Percentiles rank a stretch among this genome's conserved stretches.
These are phyloP conservation scores for Podaxis sp. DNA, from an alignment of 768 basidiomycete genomes.

Conservation along the genomic window DNA sequence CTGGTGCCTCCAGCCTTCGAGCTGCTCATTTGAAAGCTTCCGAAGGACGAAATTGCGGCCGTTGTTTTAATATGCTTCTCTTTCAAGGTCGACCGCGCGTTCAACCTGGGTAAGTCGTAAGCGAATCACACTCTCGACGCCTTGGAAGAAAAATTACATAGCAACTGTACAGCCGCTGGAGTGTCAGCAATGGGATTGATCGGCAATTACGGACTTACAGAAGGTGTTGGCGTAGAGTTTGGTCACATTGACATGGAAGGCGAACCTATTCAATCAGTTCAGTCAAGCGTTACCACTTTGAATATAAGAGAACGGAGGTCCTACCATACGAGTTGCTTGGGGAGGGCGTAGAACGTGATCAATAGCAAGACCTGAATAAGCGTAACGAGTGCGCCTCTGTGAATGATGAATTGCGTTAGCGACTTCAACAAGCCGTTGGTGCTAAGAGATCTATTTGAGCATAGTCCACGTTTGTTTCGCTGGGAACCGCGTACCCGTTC, in stretches of 20 bases:
- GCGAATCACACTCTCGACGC: not conserved
- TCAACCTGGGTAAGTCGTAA: conserved; percentile 11
- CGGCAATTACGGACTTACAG: conserved; percentile 33
- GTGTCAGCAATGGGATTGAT: not conserved
- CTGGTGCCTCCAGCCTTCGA: not conserved
- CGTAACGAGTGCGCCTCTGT: conserved; percentile 45
- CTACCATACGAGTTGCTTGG: conserved; percentile 39
- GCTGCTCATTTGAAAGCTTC: not conserved
- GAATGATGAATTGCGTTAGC: conserved; percentile 39
- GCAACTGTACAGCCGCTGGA: conserved; percentile 26
- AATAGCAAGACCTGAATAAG: conserved; percentile 40
- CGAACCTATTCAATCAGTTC: conserved; percentile 33
- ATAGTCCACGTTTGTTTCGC: not conserved
- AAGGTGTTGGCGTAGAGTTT: conserved; percentile 51
- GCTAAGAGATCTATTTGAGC: conserved; percentile 22
- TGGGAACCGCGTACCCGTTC: conserved; percentile 26
- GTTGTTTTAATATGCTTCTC: conserved; percentile 13
- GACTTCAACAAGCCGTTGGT: conserved; percentile 40
- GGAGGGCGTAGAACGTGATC: conserved; percentile 39
- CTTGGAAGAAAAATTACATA: conserved; percentile 25
- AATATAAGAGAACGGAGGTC: not conserved
- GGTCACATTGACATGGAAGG: conserved; percentile 48
- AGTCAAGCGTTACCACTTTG: not conserved
- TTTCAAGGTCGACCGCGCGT: conserved; percentile 15
- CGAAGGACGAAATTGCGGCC: not conserved